Conservation (phyloP, 2,329 filamentous ascomycete species). For the Claviceps citrina region DNA sequence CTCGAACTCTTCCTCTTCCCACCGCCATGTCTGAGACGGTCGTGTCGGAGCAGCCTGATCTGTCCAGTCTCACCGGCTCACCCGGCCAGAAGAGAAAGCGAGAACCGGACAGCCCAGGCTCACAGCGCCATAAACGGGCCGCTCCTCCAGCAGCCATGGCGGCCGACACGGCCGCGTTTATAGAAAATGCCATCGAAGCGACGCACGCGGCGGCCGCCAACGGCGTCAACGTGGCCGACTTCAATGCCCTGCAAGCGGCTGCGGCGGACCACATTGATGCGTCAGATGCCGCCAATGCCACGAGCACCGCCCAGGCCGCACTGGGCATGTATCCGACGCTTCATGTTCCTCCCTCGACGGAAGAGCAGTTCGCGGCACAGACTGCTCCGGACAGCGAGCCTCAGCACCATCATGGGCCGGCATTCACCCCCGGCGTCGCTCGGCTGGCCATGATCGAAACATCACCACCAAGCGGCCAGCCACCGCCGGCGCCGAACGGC, state of each 20-base stretch:
- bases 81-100: constrained; percentile 42
- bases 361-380: constrained; percentile 45
- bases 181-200: constrained; percentile 37
- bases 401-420: constrained; percentile 15
- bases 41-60: constrained; percentile 31
- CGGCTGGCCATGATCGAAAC: constrained; percentile 17
- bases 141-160: constrained; percentile 31
- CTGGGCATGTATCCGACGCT: constrained; percentile 45
- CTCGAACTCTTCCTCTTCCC: neutral
- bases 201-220: constrained; percentile 21
- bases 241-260: constrained; percentile 39
- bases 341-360: constrained; percentile 41
- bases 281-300: constrained; percentile 34
- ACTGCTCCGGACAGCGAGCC: constrained; percentile 17
- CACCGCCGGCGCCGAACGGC: constrained; percentile 24
- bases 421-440: constrained; percentile 19
- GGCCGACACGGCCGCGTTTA: constrained; percentile 33
- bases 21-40: constrained; percentile 32
- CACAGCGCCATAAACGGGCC: constrained; percentile 34
- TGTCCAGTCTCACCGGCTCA: constrained; percentile 25
- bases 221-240: constrained; percentile 36
- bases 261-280: constrained; percentile 22
- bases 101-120: constrained; percentile 32
- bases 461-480: constrained; percentile 8
- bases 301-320: constrained; percentile 44